These are phyloP conservation scores for Aspergillus amoenus DNA, from an alignment of 2,329 filamentous ascomycete genomes.

Conservation along the genomic window DNA sequence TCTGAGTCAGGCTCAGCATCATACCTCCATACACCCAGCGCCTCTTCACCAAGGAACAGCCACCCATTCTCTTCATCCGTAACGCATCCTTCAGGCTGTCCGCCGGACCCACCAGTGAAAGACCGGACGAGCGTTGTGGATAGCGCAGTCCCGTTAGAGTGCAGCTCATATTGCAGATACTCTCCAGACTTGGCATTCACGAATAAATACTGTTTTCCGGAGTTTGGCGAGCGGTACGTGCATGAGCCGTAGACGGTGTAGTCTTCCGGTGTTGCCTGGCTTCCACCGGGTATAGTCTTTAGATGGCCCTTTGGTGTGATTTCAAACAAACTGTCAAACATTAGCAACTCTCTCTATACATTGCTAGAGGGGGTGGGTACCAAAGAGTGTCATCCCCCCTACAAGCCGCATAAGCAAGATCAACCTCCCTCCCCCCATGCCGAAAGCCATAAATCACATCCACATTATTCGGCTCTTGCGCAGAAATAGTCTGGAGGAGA, in stretches of 20 bases:
- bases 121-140: slow-evolving; percentile 2
- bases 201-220: slow-evolving; percentile 8
- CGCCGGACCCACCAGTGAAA: slow-evolving; percentile 1
- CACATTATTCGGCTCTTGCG: slow-evolving; percentile 9
- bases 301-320: not conserved
- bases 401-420: slow-evolving; percentile 8
- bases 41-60: slow-evolving; percentile 9
- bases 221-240: not conserved
- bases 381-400: slow-evolving; percentile 10
- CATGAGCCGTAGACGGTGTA: slow-evolving; percentile 12
- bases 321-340: not conserved
- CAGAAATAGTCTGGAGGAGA: slow-evolving; percentile 1
- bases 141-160: not conserved
- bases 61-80: slow-evolving; percentile 2
- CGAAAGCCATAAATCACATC: slow-evolving; percentile 7
- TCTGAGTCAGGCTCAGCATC: slow-evolving; percentile 1
- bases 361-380: not conserved
- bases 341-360: no score
- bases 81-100: slow-evolving; percentile 8
- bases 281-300: not conserved
- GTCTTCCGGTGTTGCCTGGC: not conserved
- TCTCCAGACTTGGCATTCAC: slow-evolving; percentile 2
- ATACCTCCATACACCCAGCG: slow-evolving; percentile 5
- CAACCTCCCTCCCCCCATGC: not conserved
- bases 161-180: slow-evolving; percentile 7